Percentiles rank a stretch among this genome's conserved stretches.
These are phyloP conservation scores for Glycine soja DNA, from an alignment of 306 rosid genomes.

Conservation along the genomic window DNA sequence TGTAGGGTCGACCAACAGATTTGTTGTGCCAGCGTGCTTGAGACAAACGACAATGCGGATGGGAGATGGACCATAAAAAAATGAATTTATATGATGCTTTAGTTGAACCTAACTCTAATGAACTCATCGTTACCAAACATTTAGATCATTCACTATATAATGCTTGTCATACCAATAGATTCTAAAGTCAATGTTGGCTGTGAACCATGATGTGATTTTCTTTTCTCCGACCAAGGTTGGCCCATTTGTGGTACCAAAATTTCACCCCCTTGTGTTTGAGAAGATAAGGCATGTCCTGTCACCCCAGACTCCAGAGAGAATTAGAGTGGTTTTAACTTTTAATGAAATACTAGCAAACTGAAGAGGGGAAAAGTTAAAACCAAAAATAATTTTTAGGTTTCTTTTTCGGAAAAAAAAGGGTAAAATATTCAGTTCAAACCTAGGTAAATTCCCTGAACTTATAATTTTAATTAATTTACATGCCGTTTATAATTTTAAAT, in stretches of 20 bases:
- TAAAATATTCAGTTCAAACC: background rate
- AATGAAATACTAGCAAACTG: background rate
- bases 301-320: background rate
- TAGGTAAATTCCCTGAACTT: background rate
- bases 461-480: background rate
- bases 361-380: background rate
- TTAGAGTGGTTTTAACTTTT: background rate
- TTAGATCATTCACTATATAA: constrained; percentile 25
- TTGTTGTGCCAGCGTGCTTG: constrained; percentile 18
- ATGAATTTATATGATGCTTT: constrained; percentile 25
- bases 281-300: constrained; percentile 5
- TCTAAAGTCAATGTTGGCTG: constrained; percentile 9
- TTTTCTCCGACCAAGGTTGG: constrained; percentile 11
- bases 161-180: constrained; percentile 17
- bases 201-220: background rate
- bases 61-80: constrained; percentile 24
- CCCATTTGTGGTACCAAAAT: constrained; percentile 16
- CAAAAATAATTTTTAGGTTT: background rate
- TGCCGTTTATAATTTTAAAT: background rate
- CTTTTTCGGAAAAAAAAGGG: background rate
- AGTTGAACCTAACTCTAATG: constrained; percentile 46
- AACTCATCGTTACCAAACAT: constrained; percentile 13
- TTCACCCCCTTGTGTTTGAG: background rate
- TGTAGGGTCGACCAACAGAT: constrained; percentile 14
- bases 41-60: constrained; percentile 36